Conservation (phyloP, 1,284 basidiomycete species). For the Anthracocystis walkeri region DNA sequence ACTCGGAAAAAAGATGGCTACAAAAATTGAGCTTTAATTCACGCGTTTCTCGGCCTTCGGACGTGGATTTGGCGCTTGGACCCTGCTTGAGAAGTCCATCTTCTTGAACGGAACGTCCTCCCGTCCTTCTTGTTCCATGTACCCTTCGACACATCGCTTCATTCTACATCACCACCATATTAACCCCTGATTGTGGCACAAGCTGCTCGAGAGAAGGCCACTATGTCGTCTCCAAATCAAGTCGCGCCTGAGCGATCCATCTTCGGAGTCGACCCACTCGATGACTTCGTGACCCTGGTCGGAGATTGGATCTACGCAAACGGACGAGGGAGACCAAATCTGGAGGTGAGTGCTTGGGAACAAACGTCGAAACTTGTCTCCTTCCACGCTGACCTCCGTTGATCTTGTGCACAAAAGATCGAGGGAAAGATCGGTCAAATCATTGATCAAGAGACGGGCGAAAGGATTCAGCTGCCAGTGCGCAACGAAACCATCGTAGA, state of each 20-base stretch:
- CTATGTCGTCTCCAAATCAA: slow-evolving; percentile 39
- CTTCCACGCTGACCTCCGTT: neutral
- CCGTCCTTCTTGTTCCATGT: too few relatives aligned
- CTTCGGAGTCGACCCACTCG: slow-evolving; percentile 89
- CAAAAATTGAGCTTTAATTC: neutral
- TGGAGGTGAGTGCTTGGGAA: slow-evolving; percentile 71
- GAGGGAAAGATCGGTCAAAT: slow-evolving; percentile 93
- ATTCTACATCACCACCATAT: neutral
- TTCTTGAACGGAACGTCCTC: neutral
- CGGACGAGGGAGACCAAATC: slow-evolving; percentile 69
- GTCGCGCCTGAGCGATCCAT: slow-evolving; percentile 80
- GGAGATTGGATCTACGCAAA: slow-evolving; percentile 82
- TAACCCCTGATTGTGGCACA: too few relatives aligned
- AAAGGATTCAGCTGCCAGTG: slow-evolving; percentile 78
- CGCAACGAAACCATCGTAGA: slow-evolving; percentile 81
- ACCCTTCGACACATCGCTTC: neutral
- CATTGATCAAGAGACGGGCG: slow-evolving; percentile 75
- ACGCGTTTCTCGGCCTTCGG: slow-evolving; percentile 11
- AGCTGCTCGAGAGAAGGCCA: neutral
- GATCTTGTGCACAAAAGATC: slow-evolving; percentile 73
- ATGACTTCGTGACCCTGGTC: slow-evolving; percentile 91
- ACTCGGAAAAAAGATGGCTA: neutral
- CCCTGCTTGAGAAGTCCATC: slow-evolving; percentile 8
- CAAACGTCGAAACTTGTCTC: neutral
- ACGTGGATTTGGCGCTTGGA: slow-evolving; percentile 13